Base-by-base conservation (phyloP, 1,284 basidiomycete genomes). In the Puccinia horiana region DNA sequence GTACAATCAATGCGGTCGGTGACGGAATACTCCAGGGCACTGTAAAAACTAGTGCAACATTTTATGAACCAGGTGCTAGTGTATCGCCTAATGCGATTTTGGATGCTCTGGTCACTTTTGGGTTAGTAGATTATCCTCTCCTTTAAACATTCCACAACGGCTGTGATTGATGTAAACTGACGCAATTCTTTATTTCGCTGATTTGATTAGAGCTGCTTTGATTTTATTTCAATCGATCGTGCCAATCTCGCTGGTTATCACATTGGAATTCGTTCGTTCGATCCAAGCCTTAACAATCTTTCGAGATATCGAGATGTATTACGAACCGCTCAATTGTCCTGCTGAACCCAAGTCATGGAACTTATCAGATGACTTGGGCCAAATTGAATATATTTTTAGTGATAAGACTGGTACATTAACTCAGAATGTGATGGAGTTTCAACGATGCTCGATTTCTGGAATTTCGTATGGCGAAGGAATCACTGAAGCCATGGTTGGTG, bases 171-270 rank as follows among this genome's bases (percentile, higher is more conserved):
- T 44, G 23, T 37, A 35, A 44, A 37, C 32, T 75, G 2, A 40
- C 42, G 29, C 54, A 35, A 44, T 58, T 58, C 35, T 23, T 65
- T 40, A 40, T 40, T 23, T 67, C 76, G 5, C 20, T 58, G 26
- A 52, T 56, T 83, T 83, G 0, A 84, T 84, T 82, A 86, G 85
- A 29, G 84, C 85, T 2, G 93, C 92, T 86, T 90, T 99, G 72
- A 94, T 99, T 86, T 92, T 94, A 1, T 98, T 98, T 89, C 95
- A 98, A 88, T 98, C 98, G 87, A 97, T 98, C 86, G 93, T 99
- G 9, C 96, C 96, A 23, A 94, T 98, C 84, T 97, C 95, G 29
- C 91, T 99, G 44, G 97, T 97, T 89, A 98, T 98, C 87, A 96
- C 95, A 70, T 95, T 98, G 87, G 96, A 98, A 88, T 93, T 98